Conservation (phyloP, 1,139 yeast species). For the Saccharomyces hybrid region DNA sequence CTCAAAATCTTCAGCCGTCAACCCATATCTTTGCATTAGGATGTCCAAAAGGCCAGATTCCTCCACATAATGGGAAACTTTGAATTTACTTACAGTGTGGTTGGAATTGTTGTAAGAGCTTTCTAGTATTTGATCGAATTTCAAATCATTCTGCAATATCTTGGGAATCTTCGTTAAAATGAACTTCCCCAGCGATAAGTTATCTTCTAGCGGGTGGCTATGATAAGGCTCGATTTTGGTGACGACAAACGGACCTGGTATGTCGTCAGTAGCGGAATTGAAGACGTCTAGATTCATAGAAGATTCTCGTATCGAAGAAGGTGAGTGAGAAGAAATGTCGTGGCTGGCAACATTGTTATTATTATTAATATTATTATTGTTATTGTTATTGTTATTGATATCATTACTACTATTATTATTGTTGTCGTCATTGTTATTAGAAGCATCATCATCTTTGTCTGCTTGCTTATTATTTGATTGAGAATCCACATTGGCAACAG, state of each 20-base stretch:
- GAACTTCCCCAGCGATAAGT: constrained; percentile 27
- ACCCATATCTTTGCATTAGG: constrained; percentile 27
- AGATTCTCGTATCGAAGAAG: constrained; percentile 2
- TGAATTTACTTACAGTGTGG: constrained; percentile 29
- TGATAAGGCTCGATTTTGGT: constrained; percentile 32
- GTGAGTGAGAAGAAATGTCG: constrained; percentile 1
- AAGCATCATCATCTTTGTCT: constrained; percentile 19
- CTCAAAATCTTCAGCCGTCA: constrained; percentile 26
- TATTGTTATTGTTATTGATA: too few relatives aligned
- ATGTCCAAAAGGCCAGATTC: constrained; percentile 30
- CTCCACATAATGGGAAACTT: constrained; percentile 30
- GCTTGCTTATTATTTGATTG: constrained; percentile 10
- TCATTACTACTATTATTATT: too few relatives aligned
- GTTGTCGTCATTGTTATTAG: constrained; percentile 7
- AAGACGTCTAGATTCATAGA: constrained; percentile 2
- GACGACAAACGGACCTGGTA: constrained; percentile 30
- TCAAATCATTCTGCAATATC: constrained; percentile 29
- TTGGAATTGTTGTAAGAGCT: constrained; percentile 28
- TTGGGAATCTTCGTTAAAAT: constrained; percentile 31
- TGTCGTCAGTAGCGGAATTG: constrained; percentile 6
- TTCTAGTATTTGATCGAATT: constrained; percentile 29
- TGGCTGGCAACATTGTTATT: constrained; percentile 5
- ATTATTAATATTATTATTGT: neutral
- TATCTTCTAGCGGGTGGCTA: constrained; percentile 30
- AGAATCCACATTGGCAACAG: constrained; percentile 14